Base-by-base conservation (phyloP, 352 stramenopile species). In the Ochromonadaceae sp. region DNA sequence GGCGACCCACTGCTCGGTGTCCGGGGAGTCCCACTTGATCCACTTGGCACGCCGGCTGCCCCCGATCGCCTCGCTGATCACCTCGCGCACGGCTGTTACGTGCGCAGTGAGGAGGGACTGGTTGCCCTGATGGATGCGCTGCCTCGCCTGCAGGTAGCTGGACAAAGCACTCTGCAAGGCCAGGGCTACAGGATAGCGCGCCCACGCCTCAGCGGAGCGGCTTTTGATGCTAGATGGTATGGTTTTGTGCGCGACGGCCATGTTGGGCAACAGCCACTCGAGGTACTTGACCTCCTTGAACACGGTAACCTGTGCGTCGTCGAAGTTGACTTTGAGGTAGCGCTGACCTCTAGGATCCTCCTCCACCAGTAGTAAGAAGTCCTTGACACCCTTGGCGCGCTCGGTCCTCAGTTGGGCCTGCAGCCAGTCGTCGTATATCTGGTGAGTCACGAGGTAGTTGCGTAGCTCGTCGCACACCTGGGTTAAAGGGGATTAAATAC, bases 251-350 rank as follows among this genome's bases (percentile, higher is more conserved):
- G 14, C 14, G 32, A 60, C 36, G 47, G 30, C 35, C 7, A 36
- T 63, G 25, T 82, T 81, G 65, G 97, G 98, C 20, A 91, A 91
- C 14, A 99, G 72, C 91, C 91, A 99, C 66, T 97, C 89, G 34
- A 99, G 74, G 71, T 98, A 96, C 20, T 30, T 38, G 43, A 98
- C 93, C 79, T 99, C 93, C 69, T 98, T 97, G 71, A 97, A 97
- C 34, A 99, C 74, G 35, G 87, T 87, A 35, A 98, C 88, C 67
- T 92, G 96, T 72, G 96, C 90, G 67, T 96, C 85, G 70, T 99
- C 95, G 78, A 97, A 99, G 47, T 93, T 93, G 4, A 86, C 78
- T 53, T 73, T 79, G 14, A 83, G 72, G 76, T 86, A 1, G 74
- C 79, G 38, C 83, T 83, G 12, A 96, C 5, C 10, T 26, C 31